A percentile compares a stretch with the other conserved stretches of the same genome.
Conservation (phyloP, 2,329 filamentous ascomycete species). For the Zymoseptoria tritici region DNA sequence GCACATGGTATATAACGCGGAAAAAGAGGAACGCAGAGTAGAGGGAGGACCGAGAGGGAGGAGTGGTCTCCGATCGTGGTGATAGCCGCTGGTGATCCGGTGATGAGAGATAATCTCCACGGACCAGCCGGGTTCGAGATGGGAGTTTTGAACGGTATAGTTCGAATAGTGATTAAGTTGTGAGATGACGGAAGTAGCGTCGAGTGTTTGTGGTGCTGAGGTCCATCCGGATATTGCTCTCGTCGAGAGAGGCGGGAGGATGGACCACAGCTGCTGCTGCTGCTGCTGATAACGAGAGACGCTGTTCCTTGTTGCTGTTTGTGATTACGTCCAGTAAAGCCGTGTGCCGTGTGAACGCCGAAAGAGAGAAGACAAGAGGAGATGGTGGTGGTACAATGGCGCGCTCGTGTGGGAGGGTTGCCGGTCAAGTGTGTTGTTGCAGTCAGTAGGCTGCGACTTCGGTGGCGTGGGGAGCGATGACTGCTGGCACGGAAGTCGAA, state of each 20-base stretch:
- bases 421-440: neutral
- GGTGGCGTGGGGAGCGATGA: conserved; percentile 22
- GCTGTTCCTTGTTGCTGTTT: neutral
- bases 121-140: conserved; percentile 5
- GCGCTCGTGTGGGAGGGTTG: neutral
- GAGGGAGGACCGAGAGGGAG: neutral
- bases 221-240: neutral
- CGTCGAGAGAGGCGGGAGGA: neutral
- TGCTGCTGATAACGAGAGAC: neutral
- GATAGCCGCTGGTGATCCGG: no score
- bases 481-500: conserved; percentile 13
- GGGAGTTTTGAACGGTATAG: neutral
- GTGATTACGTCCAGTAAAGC: neutral
- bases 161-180: neutral
- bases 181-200: neutral
- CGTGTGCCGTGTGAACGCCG: neutral
- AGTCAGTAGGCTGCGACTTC: conserved; percentile 28
- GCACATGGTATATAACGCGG: conserved; percentile 21
- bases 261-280: neutral
- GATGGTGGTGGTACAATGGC: neutral
- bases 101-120: neutral
- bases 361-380: neutral
- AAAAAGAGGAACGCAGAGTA: conserved; percentile 1
- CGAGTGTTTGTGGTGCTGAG: neutral
- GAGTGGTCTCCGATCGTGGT: no score